phyloP scores from a whole-genome alignment of 2,329 filamentous ascomycete species.

The Colletotrichum cereale region DNA sequence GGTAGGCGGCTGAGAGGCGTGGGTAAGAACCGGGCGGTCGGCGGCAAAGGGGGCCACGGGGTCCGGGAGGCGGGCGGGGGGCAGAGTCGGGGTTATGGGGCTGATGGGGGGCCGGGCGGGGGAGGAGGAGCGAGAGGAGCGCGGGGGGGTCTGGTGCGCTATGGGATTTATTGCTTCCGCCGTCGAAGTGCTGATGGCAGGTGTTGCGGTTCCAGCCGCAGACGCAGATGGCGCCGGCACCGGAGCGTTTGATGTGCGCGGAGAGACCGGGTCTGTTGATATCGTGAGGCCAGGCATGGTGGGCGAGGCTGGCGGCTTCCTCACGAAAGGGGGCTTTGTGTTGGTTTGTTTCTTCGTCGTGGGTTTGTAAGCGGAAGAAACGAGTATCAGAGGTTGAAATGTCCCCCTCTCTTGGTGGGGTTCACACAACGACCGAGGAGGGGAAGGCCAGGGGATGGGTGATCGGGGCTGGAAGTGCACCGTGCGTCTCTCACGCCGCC shows the following conservation, averaged over 20 bases:
- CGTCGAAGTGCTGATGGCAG: slow-evolving; percentile 7
- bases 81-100: slow-evolving; percentile 66
- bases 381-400: slow-evolving; percentile 10
- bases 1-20: slow-evolving; percentile 58
- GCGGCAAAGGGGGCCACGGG: slow-evolving; percentile 46
- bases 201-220: slow-evolving; percentile 7
- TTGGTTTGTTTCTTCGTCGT: slow-evolving; percentile 14
- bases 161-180: slow-evolving; percentile 21
- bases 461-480: slow-evolving; percentile 32
- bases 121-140: slow-evolving; percentile 53
- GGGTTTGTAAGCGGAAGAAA: slow-evolving; percentile 15
- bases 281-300: slow-evolving; percentile 50
- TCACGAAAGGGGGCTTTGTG: not conserved
- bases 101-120: slow-evolving; percentile 65
- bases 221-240: slow-evolving; percentile 19
- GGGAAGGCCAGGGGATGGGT: slow-evolving; percentile 16
- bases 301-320: slow-evolving; percentile 27
- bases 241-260: slow-evolving; percentile 42
- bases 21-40: slow-evolving; percentile 56
- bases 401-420: slow-evolving; percentile 30
- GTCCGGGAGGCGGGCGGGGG: slow-evolving; percentile 50
- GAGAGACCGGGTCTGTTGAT: slow-evolving; percentile 42
- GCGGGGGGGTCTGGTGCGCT: slow-evolving; percentile 34
- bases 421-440: slow-evolving; percentile 16
- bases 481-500: slow-evolving; percentile 17